Evolutionary conservation across 768 basidiomycete genomes (phyloP).

Genomic region (Lentinula sp.): DNA sequence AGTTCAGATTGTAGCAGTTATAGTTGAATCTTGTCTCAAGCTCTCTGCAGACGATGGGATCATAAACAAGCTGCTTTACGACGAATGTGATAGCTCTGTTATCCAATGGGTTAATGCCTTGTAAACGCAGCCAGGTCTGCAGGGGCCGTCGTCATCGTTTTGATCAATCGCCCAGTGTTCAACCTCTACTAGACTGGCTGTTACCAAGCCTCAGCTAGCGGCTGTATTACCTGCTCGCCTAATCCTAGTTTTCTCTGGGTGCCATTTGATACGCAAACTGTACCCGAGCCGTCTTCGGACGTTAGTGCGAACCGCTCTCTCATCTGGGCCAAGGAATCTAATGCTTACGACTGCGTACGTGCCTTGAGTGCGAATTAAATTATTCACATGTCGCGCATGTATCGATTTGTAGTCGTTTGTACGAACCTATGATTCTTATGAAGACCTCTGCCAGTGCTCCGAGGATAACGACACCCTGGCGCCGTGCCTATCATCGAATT

Average conservation of each 20-base stretch:
- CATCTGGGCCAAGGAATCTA: conserved; percentile 41
- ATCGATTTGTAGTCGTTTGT: conserved; percentile 27
- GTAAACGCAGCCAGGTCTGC: not conserved
- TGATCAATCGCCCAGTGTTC: too few relatives aligned
- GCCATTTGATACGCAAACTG: not conserved
- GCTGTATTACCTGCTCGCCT: not conserved
- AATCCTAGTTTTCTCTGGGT: too few relatives aligned
- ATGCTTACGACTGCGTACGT: conserved; percentile 31
- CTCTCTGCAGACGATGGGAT: not conserved
- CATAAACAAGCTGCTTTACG: not conserved
- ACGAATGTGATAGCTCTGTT: not conserved
- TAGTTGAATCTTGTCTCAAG: not conserved
- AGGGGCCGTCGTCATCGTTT: not conserved
- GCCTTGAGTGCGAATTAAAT: not conserved
- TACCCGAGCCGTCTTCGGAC: not conserved
- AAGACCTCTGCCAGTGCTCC: conserved; percentile 43
- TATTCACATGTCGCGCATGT: not conserved
- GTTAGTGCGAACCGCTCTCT: conserved; percentile 28
- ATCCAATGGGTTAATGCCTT: not conserved
- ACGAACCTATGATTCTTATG: conserved; percentile 29
- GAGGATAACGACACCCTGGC: conserved; percentile 21
- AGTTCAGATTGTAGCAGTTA: not conserved
- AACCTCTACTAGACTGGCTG: not conserved
- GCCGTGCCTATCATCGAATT: conserved; percentile 34
- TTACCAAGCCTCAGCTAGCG: not conserved